A percentile compares a stretch with the other conserved stretches of the same genome.
phyloP scores from a whole-genome alignment of 169 alveolate genomes.

The Eimeria acervulina region DNA sequence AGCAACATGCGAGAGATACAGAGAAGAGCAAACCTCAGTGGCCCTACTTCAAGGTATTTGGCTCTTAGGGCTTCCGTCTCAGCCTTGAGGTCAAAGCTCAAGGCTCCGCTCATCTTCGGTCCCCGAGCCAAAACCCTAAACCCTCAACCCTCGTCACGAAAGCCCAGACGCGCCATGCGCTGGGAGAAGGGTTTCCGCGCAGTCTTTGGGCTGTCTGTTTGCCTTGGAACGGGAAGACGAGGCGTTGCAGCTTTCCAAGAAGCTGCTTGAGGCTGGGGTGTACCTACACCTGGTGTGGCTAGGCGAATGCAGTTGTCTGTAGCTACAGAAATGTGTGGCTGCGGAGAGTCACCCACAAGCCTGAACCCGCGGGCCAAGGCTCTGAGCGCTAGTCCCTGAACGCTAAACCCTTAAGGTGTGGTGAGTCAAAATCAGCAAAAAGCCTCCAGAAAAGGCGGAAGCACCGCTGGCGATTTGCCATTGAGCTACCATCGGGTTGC shows the following conservation, averaged over 20 bases:
- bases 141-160: background rate
- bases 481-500: background rate
- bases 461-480: background rate
- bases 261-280: background rate
- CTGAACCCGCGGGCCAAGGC: slow-evolving; percentile 5
- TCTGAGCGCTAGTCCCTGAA: slow-evolving; percentile 3
- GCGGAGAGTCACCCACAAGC: slow-evolving; percentile 6
- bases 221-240: background rate
- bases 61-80: slow-evolving; percentile 66
- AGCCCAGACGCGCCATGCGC: slow-evolving; percentile 22
- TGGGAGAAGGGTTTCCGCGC: background rate
- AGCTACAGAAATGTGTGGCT: background rate
- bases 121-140: slow-evolving; percentile 27
- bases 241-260: background rate
- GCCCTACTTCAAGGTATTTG: slow-evolving; percentile 33
- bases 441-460: background rate
- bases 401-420: slow-evolving; percentile 4
- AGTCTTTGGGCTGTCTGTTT: background rate
- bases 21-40: too few species aligned
- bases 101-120: slow-evolving; percentile 55
- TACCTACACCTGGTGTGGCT: slow-evolving; percentile 20
- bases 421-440: background rate
- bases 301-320: background rate
- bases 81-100: slow-evolving; percentile 45
- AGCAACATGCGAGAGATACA: background rate